Conservation (phyloP, 1,139 yeast genomes). For the Magnusiomyces suaveolens region DNA sequence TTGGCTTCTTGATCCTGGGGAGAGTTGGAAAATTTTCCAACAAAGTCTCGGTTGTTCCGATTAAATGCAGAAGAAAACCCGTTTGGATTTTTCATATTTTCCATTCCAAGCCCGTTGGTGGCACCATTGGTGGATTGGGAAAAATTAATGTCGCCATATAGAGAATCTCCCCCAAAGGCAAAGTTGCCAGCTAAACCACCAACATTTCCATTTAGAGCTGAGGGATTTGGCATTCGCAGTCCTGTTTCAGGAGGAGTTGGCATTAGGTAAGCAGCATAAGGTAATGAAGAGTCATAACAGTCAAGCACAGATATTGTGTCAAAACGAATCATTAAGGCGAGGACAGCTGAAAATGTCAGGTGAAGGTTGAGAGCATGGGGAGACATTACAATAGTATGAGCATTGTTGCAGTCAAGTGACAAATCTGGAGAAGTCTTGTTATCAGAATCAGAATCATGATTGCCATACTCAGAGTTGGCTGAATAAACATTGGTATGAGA, state of each 20-base stretch:
- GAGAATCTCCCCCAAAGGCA: neutral
- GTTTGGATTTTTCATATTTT: too few relatives aligned
- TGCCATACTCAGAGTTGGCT: neutral
- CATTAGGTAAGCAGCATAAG: neutral
- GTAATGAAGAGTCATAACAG: neutral
- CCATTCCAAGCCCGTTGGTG: neutral
- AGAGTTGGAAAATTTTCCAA: too few relatives aligned
- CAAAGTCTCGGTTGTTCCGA: too few relatives aligned
- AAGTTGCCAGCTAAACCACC: neutral
- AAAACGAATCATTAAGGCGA: conserved; percentile 1
- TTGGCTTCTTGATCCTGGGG: too few relatives aligned
- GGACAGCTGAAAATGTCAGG: conserved; percentile 6
- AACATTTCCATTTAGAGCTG: neutral
- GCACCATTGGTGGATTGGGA: neutral
- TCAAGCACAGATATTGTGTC: neutral
- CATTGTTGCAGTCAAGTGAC: neutral
- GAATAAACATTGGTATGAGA: neutral
- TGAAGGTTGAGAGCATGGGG: conserved; percentile 4
- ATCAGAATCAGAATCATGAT: neutral
- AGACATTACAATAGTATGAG: neutral
- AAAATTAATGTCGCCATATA: neutral
- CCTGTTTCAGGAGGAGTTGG: neutral
- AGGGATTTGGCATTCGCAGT: neutral
- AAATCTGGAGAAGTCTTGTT: neutral
- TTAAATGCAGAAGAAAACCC: too few relatives aligned